Conservation (phyloP, 2,329 filamentous ascomycete species). For the Aspergillus pseudoviridinutans region DNA sequence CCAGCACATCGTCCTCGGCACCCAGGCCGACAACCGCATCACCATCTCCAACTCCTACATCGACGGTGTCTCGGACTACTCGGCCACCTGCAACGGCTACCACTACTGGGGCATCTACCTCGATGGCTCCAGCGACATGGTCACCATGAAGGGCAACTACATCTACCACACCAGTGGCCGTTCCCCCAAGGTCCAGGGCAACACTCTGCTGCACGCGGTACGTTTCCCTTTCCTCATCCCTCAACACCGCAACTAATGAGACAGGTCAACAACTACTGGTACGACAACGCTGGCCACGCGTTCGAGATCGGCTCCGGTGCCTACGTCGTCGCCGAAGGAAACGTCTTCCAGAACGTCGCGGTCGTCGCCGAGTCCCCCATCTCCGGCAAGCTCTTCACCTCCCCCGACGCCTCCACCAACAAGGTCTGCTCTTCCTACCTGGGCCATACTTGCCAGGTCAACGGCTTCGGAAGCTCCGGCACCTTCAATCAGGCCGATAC, state of each 20-base stretch:
- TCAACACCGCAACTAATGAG: not conserved
- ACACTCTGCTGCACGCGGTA: slow-evolving; percentile 54
- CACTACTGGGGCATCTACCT: slow-evolving; percentile 61
- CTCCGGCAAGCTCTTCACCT: slow-evolving; percentile 37
- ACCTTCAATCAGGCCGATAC: slow-evolving; percentile 39
- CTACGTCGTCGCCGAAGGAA: slow-evolving; percentile 52
- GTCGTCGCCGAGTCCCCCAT: slow-evolving; percentile 36
- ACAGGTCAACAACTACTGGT: not conserved
- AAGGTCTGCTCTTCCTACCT: slow-evolving; percentile 43
- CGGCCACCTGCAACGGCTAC: slow-evolving; percentile 54
- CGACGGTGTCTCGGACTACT: slow-evolving; percentile 52
- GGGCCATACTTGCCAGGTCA: slow-evolving; percentile 49
- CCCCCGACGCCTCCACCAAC: slow-evolving; percentile 32
- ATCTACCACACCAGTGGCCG: slow-evolving; percentile 57
- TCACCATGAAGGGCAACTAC: slow-evolving; percentile 60
- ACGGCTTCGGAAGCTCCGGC: slow-evolving; percentile 40
- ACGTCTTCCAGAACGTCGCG: slow-evolving; percentile 54
- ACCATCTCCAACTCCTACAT: slow-evolving; percentile 59
- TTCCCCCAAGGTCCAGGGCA: slow-evolving; percentile 52
- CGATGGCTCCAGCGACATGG: slow-evolving; percentile 52
- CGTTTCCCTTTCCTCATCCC: not conserved
- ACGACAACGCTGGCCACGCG: not conserved
- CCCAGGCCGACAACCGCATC: slow-evolving; percentile 50
- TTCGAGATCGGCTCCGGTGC: slow-evolving; percentile 30
- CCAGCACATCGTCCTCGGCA: slow-evolving; percentile 58